Percentiles rank a stretch among this genome's conserved stretches.
These are phyloP conservation scores for Hypericum androsaemum DNA, from an alignment of 345 rosid genomes.

Conservation along the genomic window DNA sequence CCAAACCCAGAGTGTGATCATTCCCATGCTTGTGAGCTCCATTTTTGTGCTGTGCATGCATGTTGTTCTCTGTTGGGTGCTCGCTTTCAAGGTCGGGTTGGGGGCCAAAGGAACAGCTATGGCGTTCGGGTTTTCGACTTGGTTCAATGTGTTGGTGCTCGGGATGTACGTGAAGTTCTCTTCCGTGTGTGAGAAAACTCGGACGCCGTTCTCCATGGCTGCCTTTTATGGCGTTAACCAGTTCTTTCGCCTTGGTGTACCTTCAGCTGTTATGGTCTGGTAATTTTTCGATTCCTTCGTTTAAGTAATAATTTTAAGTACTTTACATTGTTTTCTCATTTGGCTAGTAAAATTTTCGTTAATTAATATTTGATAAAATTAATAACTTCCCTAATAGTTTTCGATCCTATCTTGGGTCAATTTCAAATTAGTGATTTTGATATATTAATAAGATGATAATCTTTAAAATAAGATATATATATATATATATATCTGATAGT, in stretches of 20 bases:
- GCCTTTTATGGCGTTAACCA: conserved; percentile 17
- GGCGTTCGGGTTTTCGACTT: conserved; percentile 33
- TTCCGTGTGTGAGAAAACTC: conserved; percentile 28
- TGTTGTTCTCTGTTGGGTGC: conserved; percentile 27
- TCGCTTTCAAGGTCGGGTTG: conserved; percentile 21
- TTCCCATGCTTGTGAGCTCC: conserved; percentile 27
- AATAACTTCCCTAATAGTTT: too few species aligned
- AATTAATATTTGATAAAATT: too few species aligned
- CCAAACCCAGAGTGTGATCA: conserved; percentile 26
- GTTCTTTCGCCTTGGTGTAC: conserved; percentile 31
- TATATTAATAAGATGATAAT: too few species aligned
- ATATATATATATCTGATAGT: too few species aligned
- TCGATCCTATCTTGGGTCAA: too few species aligned
- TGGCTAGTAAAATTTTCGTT: too few species aligned
- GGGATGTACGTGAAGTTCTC: conserved; percentile 24
- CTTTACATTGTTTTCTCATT: too few species aligned
- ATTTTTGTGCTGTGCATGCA: conserved; percentile 18
- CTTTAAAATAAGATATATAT: too few species aligned
- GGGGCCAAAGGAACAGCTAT: conserved; percentile 35
- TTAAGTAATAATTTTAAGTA: too few species aligned
- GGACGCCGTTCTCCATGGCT: conserved; percentile 12
- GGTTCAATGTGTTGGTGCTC: conserved; percentile 32
- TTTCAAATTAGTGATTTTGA: too few species aligned
- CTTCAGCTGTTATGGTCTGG: conserved; percentile 43
- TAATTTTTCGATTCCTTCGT: background rate